Evolutionary conservation across 495 filamentous ascomycete genomes (phyloP).

Genomic region (Aspergillus leporis): DNA sequence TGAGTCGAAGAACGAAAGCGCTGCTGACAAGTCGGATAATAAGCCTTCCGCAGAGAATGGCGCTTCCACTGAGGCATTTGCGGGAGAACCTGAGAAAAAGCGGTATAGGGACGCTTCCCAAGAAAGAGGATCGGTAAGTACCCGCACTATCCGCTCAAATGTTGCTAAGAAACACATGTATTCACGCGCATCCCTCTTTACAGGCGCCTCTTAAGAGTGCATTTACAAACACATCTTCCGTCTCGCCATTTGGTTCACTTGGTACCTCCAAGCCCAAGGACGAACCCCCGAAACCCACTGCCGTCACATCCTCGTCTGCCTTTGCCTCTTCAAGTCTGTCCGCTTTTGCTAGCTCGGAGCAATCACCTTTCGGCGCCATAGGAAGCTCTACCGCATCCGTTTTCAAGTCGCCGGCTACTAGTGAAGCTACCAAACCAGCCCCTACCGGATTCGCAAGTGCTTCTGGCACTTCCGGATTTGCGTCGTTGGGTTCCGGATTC

Average conservation of each 20-base stretch:
- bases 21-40: constrained; percentile 23
- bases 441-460: constrained; percentile 36
- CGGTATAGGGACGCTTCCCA: constrained; percentile 46
- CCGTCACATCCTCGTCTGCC: constrained; percentile 46
- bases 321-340: constrained; percentile 56
- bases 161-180: background rate
- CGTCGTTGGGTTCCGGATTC: constrained; percentile 39
- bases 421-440: constrained; percentile 22
- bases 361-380: constrained; percentile 58
- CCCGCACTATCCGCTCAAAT: background rate
- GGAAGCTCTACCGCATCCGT: constrained; percentile 42
- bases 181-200: background rate
- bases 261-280: constrained; percentile 26
- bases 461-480: constrained; percentile 35
- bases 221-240: constrained; percentile 53
- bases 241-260: constrained; percentile 52
- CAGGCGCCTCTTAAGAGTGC: constrained; percentile 48
- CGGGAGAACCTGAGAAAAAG: constrained; percentile 48
- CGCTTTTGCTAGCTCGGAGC: constrained; percentile 52
- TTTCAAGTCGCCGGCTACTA: constrained; percentile 33
- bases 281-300: constrained; percentile 22
- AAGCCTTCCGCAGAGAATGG: constrained; percentile 22
- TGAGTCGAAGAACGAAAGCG: constrained; percentile 21
- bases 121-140: constrained; percentile 31
- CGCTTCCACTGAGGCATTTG: constrained; percentile 14